Evolutionary conservation across 129 eudicot genomes (phyloP).

Genomic region (Tanacetum coccineum): DNA sequence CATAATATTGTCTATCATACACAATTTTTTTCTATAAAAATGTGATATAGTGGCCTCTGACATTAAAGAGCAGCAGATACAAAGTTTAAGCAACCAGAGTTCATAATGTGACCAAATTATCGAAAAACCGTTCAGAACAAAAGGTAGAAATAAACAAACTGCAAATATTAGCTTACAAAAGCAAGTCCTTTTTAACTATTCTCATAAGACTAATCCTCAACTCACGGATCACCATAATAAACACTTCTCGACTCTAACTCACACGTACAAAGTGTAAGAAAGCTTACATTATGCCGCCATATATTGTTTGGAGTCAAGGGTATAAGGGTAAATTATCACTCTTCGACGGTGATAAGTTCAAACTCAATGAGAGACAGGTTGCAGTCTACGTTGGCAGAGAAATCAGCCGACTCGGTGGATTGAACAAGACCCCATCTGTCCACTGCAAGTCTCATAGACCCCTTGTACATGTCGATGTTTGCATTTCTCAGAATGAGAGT

Average conservation of each 20-base stretch:
- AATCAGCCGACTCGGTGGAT: constrained; percentile 42
- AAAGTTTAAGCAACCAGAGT: too few species aligned
- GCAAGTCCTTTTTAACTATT: constrained; percentile 25
- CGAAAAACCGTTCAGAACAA: constrained; percentile 18
- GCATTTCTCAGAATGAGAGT: too few species aligned
- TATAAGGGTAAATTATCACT: constrained; percentile 29
- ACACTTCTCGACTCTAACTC: constrained; percentile 12
- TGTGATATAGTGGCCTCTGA: too few species aligned
- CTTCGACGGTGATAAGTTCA: constrained; percentile 53
- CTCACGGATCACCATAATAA: constrained; percentile 16
- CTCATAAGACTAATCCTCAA: constrained; percentile 28
- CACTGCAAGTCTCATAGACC: too few species aligned
- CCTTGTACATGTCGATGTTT: too few species aligned
- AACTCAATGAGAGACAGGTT: constrained; percentile 66
- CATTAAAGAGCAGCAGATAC: too few species aligned
- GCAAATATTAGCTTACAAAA: constrained; percentile 18
- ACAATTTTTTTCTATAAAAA: too few species aligned
- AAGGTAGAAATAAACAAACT: constrained; percentile 21
- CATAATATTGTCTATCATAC: too few species aligned
- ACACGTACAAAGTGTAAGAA: constrained; percentile 15
- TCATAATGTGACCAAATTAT: background rate
- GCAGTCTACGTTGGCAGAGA: constrained; percentile 60
- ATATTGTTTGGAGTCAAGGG: constrained; percentile 10
- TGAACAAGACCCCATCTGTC: too few species aligned
- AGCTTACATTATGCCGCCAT: constrained; percentile 12